Conservation (phyloP, 202 grass and related monocot genomes). For the Schoenoplectus tabernaemontani region DNA sequence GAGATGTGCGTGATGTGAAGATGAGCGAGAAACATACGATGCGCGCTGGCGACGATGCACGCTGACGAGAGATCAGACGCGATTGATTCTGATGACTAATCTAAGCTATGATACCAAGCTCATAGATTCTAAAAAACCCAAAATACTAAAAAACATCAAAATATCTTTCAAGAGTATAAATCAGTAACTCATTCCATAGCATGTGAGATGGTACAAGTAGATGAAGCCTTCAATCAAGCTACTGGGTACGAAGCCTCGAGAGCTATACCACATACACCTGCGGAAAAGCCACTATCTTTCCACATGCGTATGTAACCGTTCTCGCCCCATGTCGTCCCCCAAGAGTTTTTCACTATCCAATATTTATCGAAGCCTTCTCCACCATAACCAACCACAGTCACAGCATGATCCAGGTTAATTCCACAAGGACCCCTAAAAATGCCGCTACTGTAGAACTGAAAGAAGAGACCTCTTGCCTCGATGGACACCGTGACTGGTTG, state of each 20-base stretch:
- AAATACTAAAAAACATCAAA: neutral
- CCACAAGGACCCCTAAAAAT: conserved; percentile 22
- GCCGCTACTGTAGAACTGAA: conserved; percentile 18
- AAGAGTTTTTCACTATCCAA: conserved; percentile 35
- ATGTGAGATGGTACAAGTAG: neutral
- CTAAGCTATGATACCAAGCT: too few species aligned
- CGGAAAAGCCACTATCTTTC: conserved; percentile 1
- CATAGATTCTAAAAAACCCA: neutral
- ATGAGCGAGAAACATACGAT: too few species aligned
- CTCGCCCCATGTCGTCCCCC: conserved; percentile 20
- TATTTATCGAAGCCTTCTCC: neutral
- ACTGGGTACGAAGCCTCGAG: neutral
- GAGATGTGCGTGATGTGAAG: too few species aligned
- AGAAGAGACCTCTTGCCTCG: neutral
- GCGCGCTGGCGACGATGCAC: too few species aligned
- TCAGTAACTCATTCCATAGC: neutral
- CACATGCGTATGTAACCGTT: conserved; percentile 15
- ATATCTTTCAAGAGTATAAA: neutral
- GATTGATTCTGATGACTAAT: too few species aligned
- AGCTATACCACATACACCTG: neutral
- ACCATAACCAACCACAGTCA: conserved; percentile 23
- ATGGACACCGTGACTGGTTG: conserved; percentile 19
- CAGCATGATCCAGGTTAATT: neutral
- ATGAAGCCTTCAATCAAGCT: neutral
- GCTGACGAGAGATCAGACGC: too few species aligned